Evolutionary conservation across 2,329 filamentous ascomycete species (phyloP).

Genomic region (Nothophaeocryptopus gaeumannii): DNA sequence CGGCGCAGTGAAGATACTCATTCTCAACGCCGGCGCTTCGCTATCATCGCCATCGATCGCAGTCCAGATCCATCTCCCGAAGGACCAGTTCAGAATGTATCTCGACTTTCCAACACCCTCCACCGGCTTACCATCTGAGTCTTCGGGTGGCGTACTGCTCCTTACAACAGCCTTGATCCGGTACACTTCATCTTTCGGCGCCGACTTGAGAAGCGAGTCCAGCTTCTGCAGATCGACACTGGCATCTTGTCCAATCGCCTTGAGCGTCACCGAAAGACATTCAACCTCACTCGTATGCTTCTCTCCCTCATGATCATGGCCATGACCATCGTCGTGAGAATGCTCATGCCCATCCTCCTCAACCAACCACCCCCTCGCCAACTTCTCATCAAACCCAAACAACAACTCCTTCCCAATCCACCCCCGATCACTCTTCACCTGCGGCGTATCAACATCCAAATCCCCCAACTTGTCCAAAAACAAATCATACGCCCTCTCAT

Average conservation of each 20-base stretch:
- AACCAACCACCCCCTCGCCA: slow-evolving; percentile 54
- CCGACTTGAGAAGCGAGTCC: slow-evolving; percentile 63
- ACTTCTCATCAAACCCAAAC: slow-evolving; percentile 81
- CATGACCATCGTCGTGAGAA: slow-evolving; percentile 43
- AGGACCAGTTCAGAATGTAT: slow-evolving; percentile 98
- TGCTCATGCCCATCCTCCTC: slow-evolving; percentile 37
- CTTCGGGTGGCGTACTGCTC: slow-evolving; percentile 41
- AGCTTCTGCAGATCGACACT: slow-evolving; percentile 61
- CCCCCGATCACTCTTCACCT: slow-evolving; percentile 81
- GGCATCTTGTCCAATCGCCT: slow-evolving; percentile 38
- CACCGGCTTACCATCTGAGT: slow-evolving; percentile 37
- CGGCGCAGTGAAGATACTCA: slow-evolving; percentile 72
- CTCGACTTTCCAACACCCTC: slow-evolving; percentile 44
- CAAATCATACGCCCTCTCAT: slow-evolving; percentile 71
- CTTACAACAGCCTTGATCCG: slow-evolving; percentile 77
- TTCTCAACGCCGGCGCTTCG: slow-evolving; percentile 57
- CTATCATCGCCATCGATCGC: slow-evolving; percentile 25
- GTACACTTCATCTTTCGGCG: slow-evolving; percentile 92
- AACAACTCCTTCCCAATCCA: slow-evolving; percentile 74
- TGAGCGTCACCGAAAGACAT: slow-evolving; percentile 76
- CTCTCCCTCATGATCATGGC: slow-evolving; percentile 43
- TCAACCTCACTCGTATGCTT: slow-evolving; percentile 82
- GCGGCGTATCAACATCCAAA: slow-evolving; percentile 70
- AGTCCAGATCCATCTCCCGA: slow-evolving; percentile 86
- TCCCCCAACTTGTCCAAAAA: slow-evolving; percentile 77